Evolutionary conservation across 106 monocot species (phyloP), one percentile per base, ranked within the genome.

Genomic region (Dendrobium chrysotoxum): DNA sequence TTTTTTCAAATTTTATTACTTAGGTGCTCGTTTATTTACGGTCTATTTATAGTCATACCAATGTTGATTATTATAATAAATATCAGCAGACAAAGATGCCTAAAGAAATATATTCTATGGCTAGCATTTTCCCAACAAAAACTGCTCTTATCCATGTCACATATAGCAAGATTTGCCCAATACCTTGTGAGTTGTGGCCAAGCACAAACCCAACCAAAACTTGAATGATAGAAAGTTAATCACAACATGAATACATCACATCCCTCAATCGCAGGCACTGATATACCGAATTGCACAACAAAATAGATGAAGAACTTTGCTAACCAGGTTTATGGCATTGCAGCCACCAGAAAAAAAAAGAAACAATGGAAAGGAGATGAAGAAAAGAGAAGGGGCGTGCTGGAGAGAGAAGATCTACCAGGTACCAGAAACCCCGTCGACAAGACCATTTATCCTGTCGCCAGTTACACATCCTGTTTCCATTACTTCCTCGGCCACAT

Each of bases 401-500:
- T n/a, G n/a, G 57, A 21, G 57, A 21, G 4, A 44, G 75, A 45
- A 75, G 44, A 47, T 23, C 50, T 85, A 90, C 92, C 92, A 92
- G 74, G 80, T 82, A 57, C 92, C 92, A 11, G 89, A 89, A 40
- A 92, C 28, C 25, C 92, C 92, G 84, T 92, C 92, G 12, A 92
- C 92, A 15, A 92, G 79, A 0, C 92, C 92, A 68, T 89, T 92
- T 54, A 92, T 89, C 81, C 92, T 71, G 73, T 89, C 92, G 9
- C 92, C 89, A 4, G 92, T 92, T 61, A 92, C 81, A 31, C 89
- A 92, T 31, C 92, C 92, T 5, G 83, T 57, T 16, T 75, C 79
- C 92, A 92, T 84, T 39, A 92, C 87, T 84, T 89, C 87, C 64
- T 92, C 92, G 0, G 89, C 92, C 13, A 89, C 89, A 28, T 84